Conservation (phyloP, 75 land plant species). For the Larix kaempferi region DNA sequence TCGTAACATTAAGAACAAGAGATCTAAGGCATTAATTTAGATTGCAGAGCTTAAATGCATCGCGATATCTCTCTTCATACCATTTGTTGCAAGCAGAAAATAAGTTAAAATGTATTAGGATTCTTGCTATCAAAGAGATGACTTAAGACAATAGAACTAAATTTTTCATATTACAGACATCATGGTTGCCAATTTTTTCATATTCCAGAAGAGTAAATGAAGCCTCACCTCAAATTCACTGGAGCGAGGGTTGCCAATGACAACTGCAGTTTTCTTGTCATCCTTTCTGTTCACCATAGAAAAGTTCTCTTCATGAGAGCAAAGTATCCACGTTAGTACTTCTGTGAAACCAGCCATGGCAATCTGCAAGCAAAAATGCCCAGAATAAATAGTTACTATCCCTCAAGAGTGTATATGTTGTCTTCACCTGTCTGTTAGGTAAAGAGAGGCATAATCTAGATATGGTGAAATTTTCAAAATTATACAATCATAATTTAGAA, state of each 20-base stretch:
- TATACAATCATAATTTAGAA: neutral
- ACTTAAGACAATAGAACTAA: too few species aligned
- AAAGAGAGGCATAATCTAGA: neutral
- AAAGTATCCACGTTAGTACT: slow-evolving; percentile 83
- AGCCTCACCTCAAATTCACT: slow-evolving; percentile 87
- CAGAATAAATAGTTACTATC: neutral
- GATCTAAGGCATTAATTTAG: too few species aligned
- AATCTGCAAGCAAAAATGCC: slow-evolving; percentile 41
- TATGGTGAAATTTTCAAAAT: neutral
- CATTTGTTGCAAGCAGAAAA: too few species aligned
- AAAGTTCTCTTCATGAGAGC: slow-evolving; percentile 79
- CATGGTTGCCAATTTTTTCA: neutral
- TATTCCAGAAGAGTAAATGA: neutral
- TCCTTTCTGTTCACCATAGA: slow-evolving; percentile 68
- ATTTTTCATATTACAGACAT: neutral
- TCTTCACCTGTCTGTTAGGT: neutral
- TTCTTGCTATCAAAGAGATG: too few species aligned
- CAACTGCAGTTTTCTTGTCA: slow-evolving; percentile 63
- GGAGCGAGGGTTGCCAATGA: slow-evolving; percentile 92
- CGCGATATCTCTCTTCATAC: too few species aligned
- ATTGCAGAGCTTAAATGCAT: too few species aligned
- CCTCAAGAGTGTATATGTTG: too few species aligned
- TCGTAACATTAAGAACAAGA: too few species aligned
- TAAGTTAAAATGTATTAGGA: too few species aligned
- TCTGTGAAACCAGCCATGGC: slow-evolving; percentile 89